Conservation (phyloP, 352 stramenopile genomes). For the Pythium volutum region DNA sequence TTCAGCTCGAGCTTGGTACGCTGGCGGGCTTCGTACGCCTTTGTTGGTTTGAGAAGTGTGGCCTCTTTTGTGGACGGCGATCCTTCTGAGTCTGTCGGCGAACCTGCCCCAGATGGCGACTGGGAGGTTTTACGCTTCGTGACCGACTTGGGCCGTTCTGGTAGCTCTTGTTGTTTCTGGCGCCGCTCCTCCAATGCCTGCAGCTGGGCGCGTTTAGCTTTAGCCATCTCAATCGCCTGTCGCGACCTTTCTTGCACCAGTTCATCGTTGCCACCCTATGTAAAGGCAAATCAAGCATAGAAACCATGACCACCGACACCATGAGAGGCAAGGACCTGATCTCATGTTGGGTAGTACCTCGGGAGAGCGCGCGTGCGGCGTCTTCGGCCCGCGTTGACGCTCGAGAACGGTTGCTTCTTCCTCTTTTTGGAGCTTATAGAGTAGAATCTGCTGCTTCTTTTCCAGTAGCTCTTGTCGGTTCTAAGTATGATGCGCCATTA, state of each 20-base stretch:
- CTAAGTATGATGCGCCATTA: background rate
- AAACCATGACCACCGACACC: background rate
- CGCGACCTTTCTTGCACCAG: conserved; percentile 42
- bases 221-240: conserved; percentile 54
- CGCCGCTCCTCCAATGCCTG: conserved; percentile 38
- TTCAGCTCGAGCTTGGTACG: conserved; percentile 48
- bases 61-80: background rate
- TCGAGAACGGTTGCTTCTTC: conserved; percentile 42
- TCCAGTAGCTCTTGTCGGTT: conserved; percentile 51
- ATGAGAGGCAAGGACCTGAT: background rate
- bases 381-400: background rate
- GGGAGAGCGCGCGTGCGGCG: conserved; percentile 8
- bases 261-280: conserved; percentile 41
- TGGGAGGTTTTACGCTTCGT: background rate
- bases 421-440: conserved; percentile 79
- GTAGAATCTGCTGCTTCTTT: conserved; percentile 70
- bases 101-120: background rate
- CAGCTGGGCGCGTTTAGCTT: conserved; percentile 44
- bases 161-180: conserved; percentile 36
- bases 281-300: background rate
- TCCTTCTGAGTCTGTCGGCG: conserved; percentile 16
- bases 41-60: conserved; percentile 30
- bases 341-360: conserved; percentile 27
- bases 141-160: conserved; percentile 37
- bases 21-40: conserved; percentile 48